These are phyloP conservation scores for Penicillium egyptiacum DNA, from an alignment of 495 filamentous ascomycete species.

Conservation along the genomic window DNA sequence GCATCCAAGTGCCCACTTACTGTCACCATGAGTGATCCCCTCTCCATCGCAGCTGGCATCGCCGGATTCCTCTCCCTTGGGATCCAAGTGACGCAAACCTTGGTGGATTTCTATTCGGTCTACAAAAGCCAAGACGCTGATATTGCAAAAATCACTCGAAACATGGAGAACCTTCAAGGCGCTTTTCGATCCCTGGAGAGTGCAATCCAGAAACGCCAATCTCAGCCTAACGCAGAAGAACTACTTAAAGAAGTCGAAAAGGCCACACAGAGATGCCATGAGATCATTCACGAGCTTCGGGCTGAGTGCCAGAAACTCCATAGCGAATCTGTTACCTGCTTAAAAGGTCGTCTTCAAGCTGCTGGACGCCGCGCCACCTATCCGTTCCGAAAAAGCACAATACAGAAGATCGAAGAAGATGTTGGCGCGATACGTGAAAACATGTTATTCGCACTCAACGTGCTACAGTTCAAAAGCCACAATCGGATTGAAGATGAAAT, in stretches of 20 bases:
- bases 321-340: not conserved
- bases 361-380: conserved; percentile 27
- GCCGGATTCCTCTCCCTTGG: too few relatives aligned
- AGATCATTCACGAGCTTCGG: conserved; percentile 32
- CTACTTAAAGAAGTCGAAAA: conserved; percentile 26
- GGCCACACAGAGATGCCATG: too few relatives aligned
- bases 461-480: conserved; percentile 27
- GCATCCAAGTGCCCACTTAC: too few relatives aligned
- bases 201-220: conserved; percentile 21
- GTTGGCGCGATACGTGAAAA: conserved; percentile 29
- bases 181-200: conserved; percentile 21
- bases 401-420: conserved; percentile 35
- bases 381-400: conserved; percentile 34
- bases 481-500: conserved; percentile 19
- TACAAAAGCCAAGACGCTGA: conserved; percentile 25
- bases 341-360: conserved; percentile 15
- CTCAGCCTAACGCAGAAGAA: conserved; percentile 15
- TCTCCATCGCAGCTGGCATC: too few relatives aligned
- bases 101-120: conserved; percentile 29
- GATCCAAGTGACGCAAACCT: conserved; percentile 27
- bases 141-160: conserved; percentile 13
- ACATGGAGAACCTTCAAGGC: conserved; percentile 20
- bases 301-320: conserved; percentile 26
- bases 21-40: too few relatives aligned
- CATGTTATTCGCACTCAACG: conserved; percentile 28